Conservation (phyloP, 1,284 basidiomycete genomes). For the Mycena sp. region DNA sequence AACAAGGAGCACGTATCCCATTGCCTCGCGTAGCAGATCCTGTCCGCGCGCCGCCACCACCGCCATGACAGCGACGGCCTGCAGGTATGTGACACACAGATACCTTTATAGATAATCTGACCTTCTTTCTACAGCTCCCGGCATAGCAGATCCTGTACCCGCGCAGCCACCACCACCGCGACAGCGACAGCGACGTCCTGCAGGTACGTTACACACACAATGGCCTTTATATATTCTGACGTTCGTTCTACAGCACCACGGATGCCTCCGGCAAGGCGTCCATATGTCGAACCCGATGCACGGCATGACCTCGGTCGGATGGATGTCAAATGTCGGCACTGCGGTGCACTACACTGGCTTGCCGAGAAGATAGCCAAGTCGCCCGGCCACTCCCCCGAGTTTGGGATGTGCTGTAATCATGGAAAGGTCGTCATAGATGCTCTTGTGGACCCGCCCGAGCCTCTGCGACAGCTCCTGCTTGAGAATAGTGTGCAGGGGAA, state of each 20-base stretch:
- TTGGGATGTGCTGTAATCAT: conserved; percentile 40
- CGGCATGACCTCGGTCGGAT: conserved; percentile 32
- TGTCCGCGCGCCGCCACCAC: no score
- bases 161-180: no score
- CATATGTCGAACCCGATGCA: conserved; percentile 9
- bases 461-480: conserved; percentile 33
- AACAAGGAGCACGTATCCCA: no score
- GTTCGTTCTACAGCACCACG: background rate
- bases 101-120: no score
- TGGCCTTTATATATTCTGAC: no score
- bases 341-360: conserved; percentile 37
- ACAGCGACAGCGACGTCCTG: no score
- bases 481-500: conserved; percentile 17
- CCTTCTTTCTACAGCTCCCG: no score
- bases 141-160: no score
- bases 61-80: no score
- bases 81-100: no score
- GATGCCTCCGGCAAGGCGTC: conserved; percentile 9
- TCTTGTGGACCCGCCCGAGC: conserved; percentile 30
- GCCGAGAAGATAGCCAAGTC: conserved; percentile 32
- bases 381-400: background rate
- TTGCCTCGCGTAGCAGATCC: no score
- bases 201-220: no score
- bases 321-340: conserved; percentile 35
- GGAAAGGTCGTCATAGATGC: conserved; percentile 35